Conservation (phyloP, 2,329 filamentous ascomycete species). For the Pyrenophora seminiperda region DNA sequence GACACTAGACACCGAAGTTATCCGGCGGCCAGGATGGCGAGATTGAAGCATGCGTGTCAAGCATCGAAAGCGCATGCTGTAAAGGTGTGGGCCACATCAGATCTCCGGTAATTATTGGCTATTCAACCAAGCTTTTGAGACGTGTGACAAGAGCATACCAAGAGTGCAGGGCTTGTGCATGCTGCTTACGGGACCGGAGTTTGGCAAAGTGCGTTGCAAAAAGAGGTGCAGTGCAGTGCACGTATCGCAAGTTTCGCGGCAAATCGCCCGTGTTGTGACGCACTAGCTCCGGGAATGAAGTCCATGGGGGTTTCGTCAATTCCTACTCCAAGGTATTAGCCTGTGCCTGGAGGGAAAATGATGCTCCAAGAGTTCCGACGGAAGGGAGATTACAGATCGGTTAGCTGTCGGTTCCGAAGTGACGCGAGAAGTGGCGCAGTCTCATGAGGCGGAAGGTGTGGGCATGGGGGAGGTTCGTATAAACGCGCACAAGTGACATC, state of each 20-base stretch:
- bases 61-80: background rate
- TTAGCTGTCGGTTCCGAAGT: no score
- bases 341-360: no score
- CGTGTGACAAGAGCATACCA: slow-evolving; percentile 5
- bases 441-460: no score
- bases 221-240: background rate
- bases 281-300: background rate
- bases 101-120: background rate
- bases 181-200: background rate
- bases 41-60: background rate
- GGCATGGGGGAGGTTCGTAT: no score
- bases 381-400: no score
- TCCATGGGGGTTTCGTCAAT: background rate
- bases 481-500: no score
- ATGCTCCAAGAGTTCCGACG: no score
- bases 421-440: no score
- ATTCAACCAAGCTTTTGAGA: slow-evolving; percentile 8
- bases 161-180: background rate
- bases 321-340: no score
- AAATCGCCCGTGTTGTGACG: background rate
- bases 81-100: background rate
- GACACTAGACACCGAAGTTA: background rate
- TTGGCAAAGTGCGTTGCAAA: background rate
- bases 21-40: background rate
- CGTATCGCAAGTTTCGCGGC: background rate